Evolutionary conservation across 2,329 filamentous ascomycete species (phyloP).

Genomic region (Grosmannia huntii): DNA sequence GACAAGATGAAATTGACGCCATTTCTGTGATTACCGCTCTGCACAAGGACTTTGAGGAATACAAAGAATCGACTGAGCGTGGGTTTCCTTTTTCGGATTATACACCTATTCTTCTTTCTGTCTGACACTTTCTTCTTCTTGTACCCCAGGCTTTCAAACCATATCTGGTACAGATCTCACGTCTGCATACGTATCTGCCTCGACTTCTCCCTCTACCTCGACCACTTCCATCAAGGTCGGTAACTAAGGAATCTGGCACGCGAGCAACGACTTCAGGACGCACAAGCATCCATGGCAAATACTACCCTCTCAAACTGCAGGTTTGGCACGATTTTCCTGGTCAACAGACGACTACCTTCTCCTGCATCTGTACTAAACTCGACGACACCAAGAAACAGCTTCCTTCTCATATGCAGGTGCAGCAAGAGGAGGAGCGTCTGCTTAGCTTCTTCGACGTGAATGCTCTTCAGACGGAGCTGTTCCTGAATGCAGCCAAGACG

Average conservation of each 20-base stretch:
- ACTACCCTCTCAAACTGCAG: background rate
- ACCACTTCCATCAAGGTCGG: background rate
- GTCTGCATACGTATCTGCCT: background rate
- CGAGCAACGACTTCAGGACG: background rate
- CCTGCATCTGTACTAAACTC: background rate
- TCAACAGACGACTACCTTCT: background rate
- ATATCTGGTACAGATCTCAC: background rate
- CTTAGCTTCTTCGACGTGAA: background rate
- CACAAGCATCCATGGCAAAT: background rate
- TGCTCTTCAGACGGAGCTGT: background rate
- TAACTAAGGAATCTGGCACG: background rate
- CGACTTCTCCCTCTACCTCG: background rate
- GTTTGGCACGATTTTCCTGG: slow-evolving; percentile 30
- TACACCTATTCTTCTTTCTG: background rate
- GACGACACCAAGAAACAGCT: background rate
- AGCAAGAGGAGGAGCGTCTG: background rate
- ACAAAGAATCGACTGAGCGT: background rate
- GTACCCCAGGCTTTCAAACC: background rate
- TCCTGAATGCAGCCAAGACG: background rate
- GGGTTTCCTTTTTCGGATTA: background rate
- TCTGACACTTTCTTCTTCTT: background rate
- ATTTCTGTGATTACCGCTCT: background rate
- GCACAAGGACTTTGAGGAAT: background rate
- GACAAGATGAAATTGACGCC: background rate
- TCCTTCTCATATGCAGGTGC: background rate